These are phyloP conservation scores for Trametes punicea DNA, from an alignment of 768 basidiomycete species.

Conservation along the genomic window DNA sequence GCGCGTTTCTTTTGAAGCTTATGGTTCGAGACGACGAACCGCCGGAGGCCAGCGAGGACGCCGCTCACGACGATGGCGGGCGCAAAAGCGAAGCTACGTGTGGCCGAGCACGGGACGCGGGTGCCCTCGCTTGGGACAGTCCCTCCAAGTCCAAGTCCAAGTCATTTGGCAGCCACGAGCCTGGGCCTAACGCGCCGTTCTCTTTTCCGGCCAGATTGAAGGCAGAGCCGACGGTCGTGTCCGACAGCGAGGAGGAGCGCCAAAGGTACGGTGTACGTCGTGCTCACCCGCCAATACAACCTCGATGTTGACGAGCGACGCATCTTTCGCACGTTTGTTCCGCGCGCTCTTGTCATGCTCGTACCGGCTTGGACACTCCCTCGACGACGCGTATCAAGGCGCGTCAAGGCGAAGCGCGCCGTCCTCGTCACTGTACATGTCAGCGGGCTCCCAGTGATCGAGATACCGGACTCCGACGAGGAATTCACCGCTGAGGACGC, in stretches of 20 bases:
- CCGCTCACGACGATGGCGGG: too few species aligned
- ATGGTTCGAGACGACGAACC: too few species aligned
- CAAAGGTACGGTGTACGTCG: slow-evolving; percentile 23
- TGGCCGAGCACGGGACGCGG: too few species aligned
- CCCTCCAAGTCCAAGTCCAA: too few species aligned
- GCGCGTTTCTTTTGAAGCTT: background rate
- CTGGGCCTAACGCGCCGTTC: too few species aligned
- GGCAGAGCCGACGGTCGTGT: slow-evolving; percentile 28
- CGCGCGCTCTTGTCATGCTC: too few species aligned
- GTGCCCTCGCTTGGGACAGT: too few species aligned
- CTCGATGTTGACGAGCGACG: too few species aligned
- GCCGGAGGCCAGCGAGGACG: too few species aligned
- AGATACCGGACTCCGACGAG: slow-evolving; percentile 30
- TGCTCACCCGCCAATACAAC: background rate
- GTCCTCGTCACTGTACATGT: background rate
- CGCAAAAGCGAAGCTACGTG: too few species aligned
- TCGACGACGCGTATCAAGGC: background rate
- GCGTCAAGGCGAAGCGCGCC: background rate
- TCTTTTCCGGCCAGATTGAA: slow-evolving; percentile 23
- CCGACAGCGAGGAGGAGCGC: slow-evolving; percentile 51
- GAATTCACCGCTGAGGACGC: slow-evolving; percentile 24
- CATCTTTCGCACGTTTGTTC: too few species aligned
- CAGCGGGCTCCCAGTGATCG: slow-evolving; percentile 40
- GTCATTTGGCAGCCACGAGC: background rate
- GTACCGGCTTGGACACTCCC: background rate